phyloP scores from a whole-genome alignment of 352 stramenopile species.

The Globisporangium barbulae region DNA sequence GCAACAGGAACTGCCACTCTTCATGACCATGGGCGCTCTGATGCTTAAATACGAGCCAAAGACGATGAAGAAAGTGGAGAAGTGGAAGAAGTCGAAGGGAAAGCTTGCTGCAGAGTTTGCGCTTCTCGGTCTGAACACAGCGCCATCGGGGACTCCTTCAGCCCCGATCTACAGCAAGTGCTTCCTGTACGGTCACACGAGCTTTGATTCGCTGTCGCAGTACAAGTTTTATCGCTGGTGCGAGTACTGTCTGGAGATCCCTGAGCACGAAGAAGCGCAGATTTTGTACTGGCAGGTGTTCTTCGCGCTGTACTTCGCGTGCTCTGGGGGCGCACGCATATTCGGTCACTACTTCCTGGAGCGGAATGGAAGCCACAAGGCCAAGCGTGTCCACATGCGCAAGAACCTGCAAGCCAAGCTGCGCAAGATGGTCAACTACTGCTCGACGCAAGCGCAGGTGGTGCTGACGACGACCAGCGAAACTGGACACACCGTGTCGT shows the following conservation, averaged over 20 bases:
- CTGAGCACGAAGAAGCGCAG: slow-evolving; percentile 43
- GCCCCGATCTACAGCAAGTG: slow-evolving; percentile 18
- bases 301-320: slow-evolving; percentile 72
- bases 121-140: slow-evolving; percentile 28
- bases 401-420: slow-evolving; percentile 57
- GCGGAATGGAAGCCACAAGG: slow-evolving; percentile 25
- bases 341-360: slow-evolving; percentile 70
- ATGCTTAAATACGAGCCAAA: slow-evolving; percentile 77
- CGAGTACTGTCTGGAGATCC: slow-evolving; percentile 58
- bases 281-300: slow-evolving; percentile 72
- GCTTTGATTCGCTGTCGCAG: slow-evolving; percentile 53
- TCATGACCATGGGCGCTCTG: slow-evolving; percentile 55
- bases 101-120: slow-evolving; percentile 46
- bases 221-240: slow-evolving; percentile 73
- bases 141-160: slow-evolving; percentile 14
- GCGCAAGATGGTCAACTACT: slow-evolving; percentile 50
- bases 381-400: slow-evolving; percentile 43
- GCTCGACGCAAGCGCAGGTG: slow-evolving; percentile 62
- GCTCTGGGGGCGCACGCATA: slow-evolving; percentile 35
- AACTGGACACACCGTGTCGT: slow-evolving; percentile 5
- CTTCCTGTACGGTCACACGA: slow-evolving; percentile 42
- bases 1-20: slow-evolving; percentile 70
- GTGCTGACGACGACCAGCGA: slow-evolving; percentile 40
- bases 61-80: slow-evolving; percentile 77
- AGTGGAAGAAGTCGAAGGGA: slow-evolving; percentile 63